Conservation (phyloP, 1,284 basidiomycete genomes). For the Ustilago tritici region DNA sequence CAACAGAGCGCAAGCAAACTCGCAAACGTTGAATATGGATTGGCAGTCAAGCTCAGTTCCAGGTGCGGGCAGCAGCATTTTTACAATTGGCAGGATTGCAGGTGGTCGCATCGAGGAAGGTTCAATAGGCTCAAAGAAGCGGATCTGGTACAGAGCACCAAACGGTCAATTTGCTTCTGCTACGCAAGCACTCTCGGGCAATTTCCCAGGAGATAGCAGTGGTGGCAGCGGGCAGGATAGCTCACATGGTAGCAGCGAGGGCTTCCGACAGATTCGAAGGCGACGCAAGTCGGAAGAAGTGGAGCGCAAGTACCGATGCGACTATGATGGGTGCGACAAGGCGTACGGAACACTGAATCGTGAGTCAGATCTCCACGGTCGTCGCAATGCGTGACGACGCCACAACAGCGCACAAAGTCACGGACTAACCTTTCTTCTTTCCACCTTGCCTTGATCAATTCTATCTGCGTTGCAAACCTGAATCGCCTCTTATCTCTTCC, state of each 20-base stretch:
- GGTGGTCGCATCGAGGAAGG: slow-evolving; percentile 36
- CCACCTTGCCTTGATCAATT: background rate
- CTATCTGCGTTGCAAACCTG: background rate
- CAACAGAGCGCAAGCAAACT: background rate
- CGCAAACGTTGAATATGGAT: background rate
- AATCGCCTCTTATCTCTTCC: background rate
- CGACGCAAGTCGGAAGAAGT: slow-evolving; percentile 73
- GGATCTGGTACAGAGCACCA: slow-evolving; percentile 42
- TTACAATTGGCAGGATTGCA: background rate
- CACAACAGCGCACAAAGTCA: background rate
- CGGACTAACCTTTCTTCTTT: background rate
- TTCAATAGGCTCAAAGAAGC: slow-evolving; percentile 35
- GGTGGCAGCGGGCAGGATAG: slow-evolving; percentile 4
- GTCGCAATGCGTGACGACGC: slow-evolving; percentile 19
- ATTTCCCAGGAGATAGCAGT: background rate
- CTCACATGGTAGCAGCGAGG: slow-evolving; percentile 4
- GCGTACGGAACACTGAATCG: slow-evolving; percentile 86
- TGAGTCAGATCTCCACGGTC: slow-evolving; percentile 8
- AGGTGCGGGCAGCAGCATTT: background rate
- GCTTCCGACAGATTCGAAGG: slow-evolving; percentile 44
- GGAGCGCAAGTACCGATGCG: slow-evolving; percentile 85
- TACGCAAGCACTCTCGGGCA: slow-evolving; percentile 12
- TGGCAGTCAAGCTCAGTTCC: background rate
- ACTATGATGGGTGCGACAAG: slow-evolving; percentile 84
- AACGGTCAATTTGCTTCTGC: slow-evolving; percentile 51